Conservation (phyloP, 1,284 basidiomycete species). For the Apiotrichum veenhuisii region DNA sequence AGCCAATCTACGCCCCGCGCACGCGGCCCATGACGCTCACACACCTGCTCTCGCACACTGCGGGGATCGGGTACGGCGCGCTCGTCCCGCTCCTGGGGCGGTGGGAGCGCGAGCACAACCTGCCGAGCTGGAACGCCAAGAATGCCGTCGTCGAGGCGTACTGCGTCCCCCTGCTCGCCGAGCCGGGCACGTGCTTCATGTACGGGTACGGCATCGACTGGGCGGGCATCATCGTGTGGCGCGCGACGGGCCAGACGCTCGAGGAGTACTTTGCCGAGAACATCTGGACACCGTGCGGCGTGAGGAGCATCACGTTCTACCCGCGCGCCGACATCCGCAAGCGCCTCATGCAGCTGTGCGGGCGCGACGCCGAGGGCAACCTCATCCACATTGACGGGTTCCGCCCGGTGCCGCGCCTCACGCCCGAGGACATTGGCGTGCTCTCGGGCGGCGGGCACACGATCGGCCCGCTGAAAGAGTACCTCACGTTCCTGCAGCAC, state of each 20-base stretch:
- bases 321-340: constrained; percentile 18
- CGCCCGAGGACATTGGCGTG: constrained; percentile 7
- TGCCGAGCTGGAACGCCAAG: constrained; percentile 23
- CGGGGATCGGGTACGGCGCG: constrained; percentile 6
- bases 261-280: constrained; percentile 32
- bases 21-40: constrained; percentile 31
- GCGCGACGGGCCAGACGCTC: constrained; percentile 30
- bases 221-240: constrained; percentile 35
- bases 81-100: not conserved
- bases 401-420: constrained; percentile 1
- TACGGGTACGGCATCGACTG: constrained; percentile 43
- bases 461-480: constrained; percentile 34
- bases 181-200: constrained; percentile 32
- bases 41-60: constrained; percentile 33
- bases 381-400: constrained; percentile 11
- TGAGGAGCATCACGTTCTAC: constrained; percentile 32
- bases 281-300: constrained; percentile 14
- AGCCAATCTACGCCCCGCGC: constrained; percentile 22
- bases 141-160: constrained; percentile 12
- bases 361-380: constrained; percentile 11
- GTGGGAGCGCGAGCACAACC: constrained; percentile 9
- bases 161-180: constrained; percentile 25
- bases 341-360: constrained; percentile 16
- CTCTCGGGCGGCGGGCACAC: constrained; percentile 34
- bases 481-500: constrained; percentile 26